phyloP scores from a whole-genome alignment of 1,284 basidiomycete species.

The Lignosus rhinocerotis region DNA sequence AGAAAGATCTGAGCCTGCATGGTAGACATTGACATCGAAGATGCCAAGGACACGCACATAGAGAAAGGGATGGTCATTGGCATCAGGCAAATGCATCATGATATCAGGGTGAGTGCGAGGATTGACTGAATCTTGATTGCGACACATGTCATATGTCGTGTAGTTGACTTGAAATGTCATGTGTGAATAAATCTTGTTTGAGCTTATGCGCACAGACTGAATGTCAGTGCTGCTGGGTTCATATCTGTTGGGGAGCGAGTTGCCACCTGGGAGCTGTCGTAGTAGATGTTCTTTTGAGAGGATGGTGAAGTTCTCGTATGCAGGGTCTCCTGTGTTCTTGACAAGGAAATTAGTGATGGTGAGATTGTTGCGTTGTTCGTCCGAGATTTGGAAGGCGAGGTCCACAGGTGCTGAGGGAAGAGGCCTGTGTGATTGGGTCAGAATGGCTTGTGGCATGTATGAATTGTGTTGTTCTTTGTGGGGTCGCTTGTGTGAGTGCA shows the following conservation, averaged over 20 bases:
- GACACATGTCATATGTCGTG: constrained; percentile 43
- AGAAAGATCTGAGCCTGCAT: background rate
- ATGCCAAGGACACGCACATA: constrained; percentile 20
- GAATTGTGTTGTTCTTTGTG: background rate
- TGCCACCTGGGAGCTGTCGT: background rate
- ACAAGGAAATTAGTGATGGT: background rate
- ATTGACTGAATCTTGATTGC: constrained; percentile 39
- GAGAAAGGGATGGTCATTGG: constrained; percentile 19
- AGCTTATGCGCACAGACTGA: background rate
- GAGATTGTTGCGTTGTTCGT: background rate
- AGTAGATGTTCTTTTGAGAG: background rate
- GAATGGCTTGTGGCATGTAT: background rate
- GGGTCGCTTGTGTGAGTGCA: background rate
- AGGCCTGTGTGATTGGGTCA: background rate
- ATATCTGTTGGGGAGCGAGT: background rate
- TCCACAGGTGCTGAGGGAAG: background rate
- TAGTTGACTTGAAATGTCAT: constrained; percentile 38
- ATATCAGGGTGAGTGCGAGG: constrained; percentile 33
- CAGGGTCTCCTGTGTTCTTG: background rate
- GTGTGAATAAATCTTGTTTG: constrained; percentile 17
- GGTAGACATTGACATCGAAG: constrained; percentile 26
- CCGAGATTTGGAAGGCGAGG: background rate
- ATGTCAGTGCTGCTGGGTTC: background rate
- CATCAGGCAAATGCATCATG: constrained; percentile 33
- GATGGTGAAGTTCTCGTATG: background rate